Percentiles rank a stretch among this genome's conserved stretches.
Evolutionary conservation across 129 eudicot genomes (phyloP).

Genomic region (Artemisia annua): DNA sequence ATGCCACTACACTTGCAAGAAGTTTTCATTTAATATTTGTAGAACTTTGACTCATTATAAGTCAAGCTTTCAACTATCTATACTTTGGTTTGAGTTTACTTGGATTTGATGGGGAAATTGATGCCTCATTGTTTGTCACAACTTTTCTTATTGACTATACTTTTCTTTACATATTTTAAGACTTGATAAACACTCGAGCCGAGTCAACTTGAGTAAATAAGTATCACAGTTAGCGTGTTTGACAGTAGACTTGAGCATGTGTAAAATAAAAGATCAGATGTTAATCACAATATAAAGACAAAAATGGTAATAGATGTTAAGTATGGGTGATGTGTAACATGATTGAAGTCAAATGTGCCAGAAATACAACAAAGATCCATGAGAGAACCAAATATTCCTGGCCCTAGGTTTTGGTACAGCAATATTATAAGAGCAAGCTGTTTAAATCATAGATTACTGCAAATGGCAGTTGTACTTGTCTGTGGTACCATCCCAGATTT

Average conservation of each 20-base stretch:
- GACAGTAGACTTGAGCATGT: neutral
- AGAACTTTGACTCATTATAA: constrained; percentile 25
- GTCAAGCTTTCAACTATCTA: constrained; percentile 19
- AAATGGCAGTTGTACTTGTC: constrained; percentile 47
- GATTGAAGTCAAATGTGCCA: constrained; percentile 32
- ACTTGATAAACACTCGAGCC: neutral
- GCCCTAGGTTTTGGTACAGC: constrained; percentile 42
- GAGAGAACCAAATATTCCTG: constrained; percentile 38
- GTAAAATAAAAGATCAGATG: neutral
- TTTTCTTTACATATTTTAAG: neutral
- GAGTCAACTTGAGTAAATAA: too few relatives aligned
- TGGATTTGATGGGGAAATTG: constrained; percentile 28
- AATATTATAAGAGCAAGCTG: constrained; percentile 19
- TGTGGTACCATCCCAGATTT: constrained; percentile 39
- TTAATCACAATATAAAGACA: neutral
- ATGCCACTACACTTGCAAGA: constrained; percentile 5
- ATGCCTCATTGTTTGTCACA: neutral
- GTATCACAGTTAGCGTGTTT: neutral
- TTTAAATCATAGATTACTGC: constrained; percentile 31
- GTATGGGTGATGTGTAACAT: constrained; percentile 34
- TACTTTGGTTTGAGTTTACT: constrained; percentile 24
- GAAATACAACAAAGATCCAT: constrained; percentile 38
- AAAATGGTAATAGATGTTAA: neutral
- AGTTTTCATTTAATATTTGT: neutral
- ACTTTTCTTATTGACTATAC: neutral